These are phyloP conservation scores for Eucalyptus regnans DNA, from an alignment of 345 rosid genomes.

Conservation along the genomic window DNA sequence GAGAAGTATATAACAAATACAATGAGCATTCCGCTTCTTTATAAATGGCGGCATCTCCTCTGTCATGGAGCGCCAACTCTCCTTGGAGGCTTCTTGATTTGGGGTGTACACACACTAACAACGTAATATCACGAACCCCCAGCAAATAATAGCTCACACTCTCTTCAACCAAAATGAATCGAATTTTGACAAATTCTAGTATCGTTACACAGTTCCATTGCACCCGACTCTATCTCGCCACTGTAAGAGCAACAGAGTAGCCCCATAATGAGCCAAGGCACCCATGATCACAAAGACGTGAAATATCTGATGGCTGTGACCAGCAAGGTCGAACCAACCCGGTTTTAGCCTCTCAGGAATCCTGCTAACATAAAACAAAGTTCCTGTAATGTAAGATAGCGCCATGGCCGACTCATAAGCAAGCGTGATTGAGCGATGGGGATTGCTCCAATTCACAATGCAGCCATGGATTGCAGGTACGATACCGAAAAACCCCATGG, in stretches of 20 bases:
- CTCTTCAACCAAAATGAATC: background rate
- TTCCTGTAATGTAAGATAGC: conserved; percentile 41
- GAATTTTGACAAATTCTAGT: background rate
- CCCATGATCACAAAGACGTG: conserved; percentile 79
- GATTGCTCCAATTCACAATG: conserved; percentile 66
- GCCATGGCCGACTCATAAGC: conserved; percentile 73
- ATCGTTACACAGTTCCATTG: background rate
- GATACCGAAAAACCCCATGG: conserved; percentile 72
- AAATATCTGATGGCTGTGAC: conserved; percentile 50
- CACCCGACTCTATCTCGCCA: conserved; percentile 59
- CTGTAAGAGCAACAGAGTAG: conserved; percentile 67
- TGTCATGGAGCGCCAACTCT: too few relatives aligned
- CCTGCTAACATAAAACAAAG: background rate
- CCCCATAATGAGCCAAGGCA: conserved; percentile 86
- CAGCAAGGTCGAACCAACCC: conserved; percentile 47
- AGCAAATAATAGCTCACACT: background rate
- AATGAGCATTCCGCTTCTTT: too few relatives aligned
- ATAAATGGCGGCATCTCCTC: too few relatives aligned
- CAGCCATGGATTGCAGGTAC: conserved; percentile 59
- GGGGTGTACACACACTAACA: too few relatives aligned
- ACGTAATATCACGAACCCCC: background rate
- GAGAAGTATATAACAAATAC: too few relatives aligned
- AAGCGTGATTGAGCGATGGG: conserved; percentile 11
- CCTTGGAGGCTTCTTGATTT: too few relatives aligned
- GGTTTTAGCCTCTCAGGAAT: conserved; percentile 78